These are phyloP conservation scores for Cryphonectria japonica DNA, from an alignment of 2,329 filamentous ascomycete species.

Conservation along the genomic window DNA sequence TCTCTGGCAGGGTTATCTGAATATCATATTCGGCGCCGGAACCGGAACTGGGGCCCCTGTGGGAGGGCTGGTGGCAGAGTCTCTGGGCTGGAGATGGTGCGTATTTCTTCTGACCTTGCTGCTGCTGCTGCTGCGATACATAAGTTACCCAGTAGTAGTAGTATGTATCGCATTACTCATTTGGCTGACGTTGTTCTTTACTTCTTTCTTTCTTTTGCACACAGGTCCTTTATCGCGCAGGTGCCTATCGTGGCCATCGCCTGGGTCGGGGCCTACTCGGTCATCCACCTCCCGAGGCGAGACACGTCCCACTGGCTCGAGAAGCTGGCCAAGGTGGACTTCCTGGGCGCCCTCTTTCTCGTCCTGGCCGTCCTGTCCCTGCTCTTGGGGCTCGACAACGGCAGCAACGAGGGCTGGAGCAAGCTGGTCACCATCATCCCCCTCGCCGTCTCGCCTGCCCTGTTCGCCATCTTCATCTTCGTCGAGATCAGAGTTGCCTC, in stretches of 20 bases:
- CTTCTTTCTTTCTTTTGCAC: constrained; percentile 15
- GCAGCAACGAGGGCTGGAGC: constrained; percentile 72
- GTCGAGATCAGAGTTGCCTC: constrained; percentile 70
- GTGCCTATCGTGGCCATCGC: constrained; percentile 70
- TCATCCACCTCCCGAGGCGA: constrained; percentile 62
- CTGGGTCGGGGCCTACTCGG: constrained; percentile 64
- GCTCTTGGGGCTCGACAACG: constrained; percentile 71
- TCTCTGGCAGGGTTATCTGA: constrained; percentile 74
- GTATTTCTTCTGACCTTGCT: constrained; percentile 31
- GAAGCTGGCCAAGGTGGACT: constrained; percentile 48
- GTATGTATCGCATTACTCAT: not conserved
- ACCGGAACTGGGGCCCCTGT: constrained; percentile 70
- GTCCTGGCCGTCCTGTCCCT: constrained; percentile 49
- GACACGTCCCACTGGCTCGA: constrained; percentile 65
- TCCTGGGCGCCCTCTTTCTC: constrained; percentile 37
- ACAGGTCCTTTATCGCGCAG: constrained; percentile 72
- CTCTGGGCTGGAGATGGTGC: constrained; percentile 75
- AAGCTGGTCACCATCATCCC: constrained; percentile 60
- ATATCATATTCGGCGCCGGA: constrained; percentile 72
- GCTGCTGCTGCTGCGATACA: not conserved
- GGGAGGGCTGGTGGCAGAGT: constrained; percentile 72
- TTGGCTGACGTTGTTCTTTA: not conserved
- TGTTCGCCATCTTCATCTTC: constrained; percentile 69
- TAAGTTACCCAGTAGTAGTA: too few relatives aligned
- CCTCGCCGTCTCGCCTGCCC: constrained; percentile 56